phyloP scores from a whole-genome alignment of 352 stramenopile genomes.

The Aphanomyces astaci region DNA sequence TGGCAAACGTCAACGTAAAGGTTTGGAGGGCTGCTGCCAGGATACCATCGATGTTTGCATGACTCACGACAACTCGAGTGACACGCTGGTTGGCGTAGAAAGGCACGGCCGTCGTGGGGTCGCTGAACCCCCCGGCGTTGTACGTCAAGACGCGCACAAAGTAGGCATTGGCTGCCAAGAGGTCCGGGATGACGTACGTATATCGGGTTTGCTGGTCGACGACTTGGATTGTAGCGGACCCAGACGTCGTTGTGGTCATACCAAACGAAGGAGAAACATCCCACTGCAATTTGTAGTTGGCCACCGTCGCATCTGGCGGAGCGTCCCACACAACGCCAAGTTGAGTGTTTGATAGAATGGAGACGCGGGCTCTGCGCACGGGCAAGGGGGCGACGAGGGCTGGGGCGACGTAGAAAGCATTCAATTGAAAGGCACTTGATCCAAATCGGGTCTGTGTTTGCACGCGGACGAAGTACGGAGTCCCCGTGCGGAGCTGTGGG shows the following conservation, averaged over 20 bases:
- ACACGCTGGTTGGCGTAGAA: slow-evolving; percentile 47
- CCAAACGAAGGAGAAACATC: slow-evolving; percentile 77
- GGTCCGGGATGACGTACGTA: slow-evolving; percentile 36
- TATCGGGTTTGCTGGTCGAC: slow-evolving; percentile 20
- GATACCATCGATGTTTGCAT: slow-evolving; percentile 31
- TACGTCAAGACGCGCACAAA: slow-evolving; percentile 78
- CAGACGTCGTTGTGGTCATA: slow-evolving; percentile 10
- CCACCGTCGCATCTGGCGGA: slow-evolving; percentile 50
- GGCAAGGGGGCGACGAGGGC: slow-evolving; percentile 7
- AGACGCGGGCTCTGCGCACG: background rate
- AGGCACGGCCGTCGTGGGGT: slow-evolving; percentile 36
- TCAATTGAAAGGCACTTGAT: background rate
- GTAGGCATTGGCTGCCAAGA: slow-evolving; percentile 46
- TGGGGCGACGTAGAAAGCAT: slow-evolving; percentile 4
- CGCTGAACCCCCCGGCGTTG: slow-evolving; percentile 68
- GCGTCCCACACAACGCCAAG: slow-evolving; percentile 70
- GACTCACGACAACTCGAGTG: slow-evolving; percentile 34
- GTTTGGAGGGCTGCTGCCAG: slow-evolving; percentile 32
- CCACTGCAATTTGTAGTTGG: slow-evolving; percentile 92
- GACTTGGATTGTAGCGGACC: slow-evolving; percentile 13
- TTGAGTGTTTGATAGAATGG: slow-evolving; percentile 10
- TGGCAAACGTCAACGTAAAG: slow-evolving; percentile 50
- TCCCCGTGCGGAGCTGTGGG: background rate
- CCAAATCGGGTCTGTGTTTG: background rate
- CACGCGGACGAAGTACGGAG: slow-evolving; percentile 14